A percentile compares a stretch with the other conserved stretches of the same genome.
phyloP scores from a whole-genome alignment of 805 yeast genomes.

The Kazachstania martiniae region DNA sequence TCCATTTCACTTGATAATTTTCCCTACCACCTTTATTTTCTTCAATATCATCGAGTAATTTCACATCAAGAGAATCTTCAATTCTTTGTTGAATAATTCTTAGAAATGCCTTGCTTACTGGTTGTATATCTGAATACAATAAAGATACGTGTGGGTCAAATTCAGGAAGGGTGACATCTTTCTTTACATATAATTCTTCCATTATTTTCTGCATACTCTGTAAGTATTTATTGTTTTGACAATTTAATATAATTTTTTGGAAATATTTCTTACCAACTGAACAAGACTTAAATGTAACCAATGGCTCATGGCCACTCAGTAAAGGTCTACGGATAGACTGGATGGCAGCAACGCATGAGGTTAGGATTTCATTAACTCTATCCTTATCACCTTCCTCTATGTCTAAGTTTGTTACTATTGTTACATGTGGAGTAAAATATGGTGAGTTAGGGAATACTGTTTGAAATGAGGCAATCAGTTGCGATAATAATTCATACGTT shows the following conservation, averaged over 20 bases:
- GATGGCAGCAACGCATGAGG: conserved; percentile 44
- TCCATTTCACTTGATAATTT: conserved; percentile 17
- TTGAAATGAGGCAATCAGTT: conserved; percentile 52
- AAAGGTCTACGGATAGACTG: conserved; percentile 25
- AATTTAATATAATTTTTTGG: conserved; percentile 19
- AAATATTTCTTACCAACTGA: conserved; percentile 22
- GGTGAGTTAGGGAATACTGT: conserved; percentile 69
- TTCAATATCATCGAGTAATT: conserved; percentile 7
- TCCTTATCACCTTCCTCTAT: no score
- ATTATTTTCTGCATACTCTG: conserved; percentile 36
- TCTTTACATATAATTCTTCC: conserved; percentile 45
- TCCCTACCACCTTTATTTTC: conserved; percentile 5
- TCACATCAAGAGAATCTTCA: conserved; percentile 48
- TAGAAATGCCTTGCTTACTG: conserved; percentile 56
- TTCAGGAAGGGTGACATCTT: no score
- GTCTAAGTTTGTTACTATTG: conserved; percentile 60
- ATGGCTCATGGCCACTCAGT: conserved; percentile 4
- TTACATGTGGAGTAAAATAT: conserved; percentile 63
- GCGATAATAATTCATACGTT: conserved; percentile 43
- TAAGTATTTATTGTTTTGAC: conserved; percentile 20
- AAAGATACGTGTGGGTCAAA: conserved; percentile 57
- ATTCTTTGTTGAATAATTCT: conserved; percentile 54
- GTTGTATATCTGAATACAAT: conserved; percentile 53
- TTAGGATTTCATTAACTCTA: conserved; percentile 48
- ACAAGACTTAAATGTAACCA: conserved; percentile 18